Base-by-base conservation (phyloP, 208 protist genomes). In the Acanthamoeba sp. region DNA sequence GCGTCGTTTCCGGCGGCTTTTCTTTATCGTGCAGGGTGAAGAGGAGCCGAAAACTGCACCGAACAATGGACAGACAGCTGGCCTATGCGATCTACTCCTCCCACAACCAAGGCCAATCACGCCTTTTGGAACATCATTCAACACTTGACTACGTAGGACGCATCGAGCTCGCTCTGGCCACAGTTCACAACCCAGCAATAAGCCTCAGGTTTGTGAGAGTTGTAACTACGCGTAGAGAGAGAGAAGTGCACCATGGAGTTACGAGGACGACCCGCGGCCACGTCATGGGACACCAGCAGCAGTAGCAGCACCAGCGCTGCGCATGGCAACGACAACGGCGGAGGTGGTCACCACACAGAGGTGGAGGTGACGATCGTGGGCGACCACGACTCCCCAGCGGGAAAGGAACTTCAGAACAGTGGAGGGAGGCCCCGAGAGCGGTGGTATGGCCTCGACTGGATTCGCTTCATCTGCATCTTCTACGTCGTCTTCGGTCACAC, bases 401-500 rank as follows among this genome's bases (percentile, higher is more conserved):
- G 9, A 9, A 45, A 48, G 69, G 38, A 80, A 38, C 29, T 22
- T 6, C 36, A 10, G 69, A 45, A 22, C 10, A 24, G 24, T 3
- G 36, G 45, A 7, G 80, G 36, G 1, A 18, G 80, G 7, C 36
- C 50, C 1, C 42, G 80, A 14, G 80, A 89, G 45, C 80, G 52
- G 2, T 89, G 80, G 80, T 89, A 89, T 29, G 80, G 80, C 27
- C 80, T 89, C 24, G 80, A 89, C 80, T 89, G 80, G 80, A 66
- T 55, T 34, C 80, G 80, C 18, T 89, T 89, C 45, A 55, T 89
- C 59, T 89, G 80, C 80, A 89, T 89, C 22, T 89, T 89, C 80
- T 89, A 89, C 80, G 80, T 89, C 80, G 80, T 89, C 40, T 89
- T 89, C 36, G 80, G 80, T 20, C 80, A 89, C 52, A 40, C 80